Evolutionary conservation across 352 stramenopile species (phyloP).

Genomic region (Globisporangium solare): DNA sequence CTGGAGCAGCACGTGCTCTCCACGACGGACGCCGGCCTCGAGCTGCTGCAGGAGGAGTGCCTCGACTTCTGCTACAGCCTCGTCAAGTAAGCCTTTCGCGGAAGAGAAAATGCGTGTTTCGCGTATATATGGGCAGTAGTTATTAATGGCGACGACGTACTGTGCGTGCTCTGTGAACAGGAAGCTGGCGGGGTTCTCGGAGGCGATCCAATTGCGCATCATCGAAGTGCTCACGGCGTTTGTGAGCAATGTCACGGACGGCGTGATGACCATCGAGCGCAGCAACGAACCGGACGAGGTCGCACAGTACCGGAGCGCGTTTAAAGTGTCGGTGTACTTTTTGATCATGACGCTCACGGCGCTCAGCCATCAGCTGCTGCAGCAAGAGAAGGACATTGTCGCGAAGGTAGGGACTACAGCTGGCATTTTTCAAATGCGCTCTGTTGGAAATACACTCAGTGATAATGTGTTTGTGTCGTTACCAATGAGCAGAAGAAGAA

Average conservation of each 20-base stretch:
- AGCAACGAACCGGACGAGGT: slow-evolving; percentile 38
- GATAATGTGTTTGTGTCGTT: neutral
- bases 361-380: slow-evolving; percentile 41
- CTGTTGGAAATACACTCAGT: neutral
- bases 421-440: too few species aligned
- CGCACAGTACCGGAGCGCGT: slow-evolving; percentile 39
- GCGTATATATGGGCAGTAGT: neutral
- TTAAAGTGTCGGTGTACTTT: slow-evolving; percentile 72
- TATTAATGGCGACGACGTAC: too few species aligned
- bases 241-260: slow-evolving; percentile 55
- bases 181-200: slow-evolving; percentile 39
- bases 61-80: slow-evolving; percentile 75
- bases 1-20: slow-evolving; percentile 55
- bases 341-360: slow-evolving; percentile 54
- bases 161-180: slow-evolving; percentile 14
- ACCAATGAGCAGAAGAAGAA: slow-evolving; percentile 25
- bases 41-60: slow-evolving; percentile 51
- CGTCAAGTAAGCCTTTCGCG: slow-evolving; percentile 41
- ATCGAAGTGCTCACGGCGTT: slow-evolving; percentile 59
- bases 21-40: slow-evolving; percentile 44
- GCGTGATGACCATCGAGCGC: slow-evolving; percentile 26
- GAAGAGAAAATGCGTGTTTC: neutral
- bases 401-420: slow-evolving; percentile 23
- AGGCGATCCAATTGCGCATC: slow-evolving; percentile 58
- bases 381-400: slow-evolving; percentile 63